phyloP scores from a whole-genome alignment of 192 early-diverging fungal genomes.

The Backusella tuberculispora region DNA sequence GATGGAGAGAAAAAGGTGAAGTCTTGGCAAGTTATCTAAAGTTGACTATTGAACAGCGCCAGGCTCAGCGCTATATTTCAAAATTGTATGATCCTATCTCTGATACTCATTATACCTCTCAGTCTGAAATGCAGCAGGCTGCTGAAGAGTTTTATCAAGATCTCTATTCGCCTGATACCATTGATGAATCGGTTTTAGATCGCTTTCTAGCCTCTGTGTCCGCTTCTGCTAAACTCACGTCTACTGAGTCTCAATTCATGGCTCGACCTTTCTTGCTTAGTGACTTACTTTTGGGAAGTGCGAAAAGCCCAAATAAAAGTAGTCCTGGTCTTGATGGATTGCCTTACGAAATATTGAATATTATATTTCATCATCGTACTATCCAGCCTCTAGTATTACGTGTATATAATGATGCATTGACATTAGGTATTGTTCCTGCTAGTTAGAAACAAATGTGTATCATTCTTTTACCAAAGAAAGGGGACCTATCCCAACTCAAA shows the following conservation, averaged over 20 bases:
- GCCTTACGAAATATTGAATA: conserved; percentile 13
- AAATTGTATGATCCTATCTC: too few relatives aligned
- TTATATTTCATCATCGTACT: background rate
- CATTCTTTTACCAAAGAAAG: conserved; percentile 37
- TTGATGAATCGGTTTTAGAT: background rate
- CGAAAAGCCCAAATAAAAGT: background rate
- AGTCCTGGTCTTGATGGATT: conserved; percentile 28
- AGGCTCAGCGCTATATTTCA: background rate
- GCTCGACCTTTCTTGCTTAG: background rate
- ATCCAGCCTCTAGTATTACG: background rate
- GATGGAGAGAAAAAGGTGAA: conserved; percentile 24
- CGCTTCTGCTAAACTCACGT: background rate
- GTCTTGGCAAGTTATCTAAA: conserved; percentile 14
- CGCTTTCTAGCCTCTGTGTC: background rate
- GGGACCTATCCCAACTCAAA: conserved; percentile 18
- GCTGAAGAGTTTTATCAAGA: background rate
- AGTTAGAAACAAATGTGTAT: conserved; percentile 21
- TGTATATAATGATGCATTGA: conserved; percentile 8
- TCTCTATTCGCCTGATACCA: conserved; percentile 21
- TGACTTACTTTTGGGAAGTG: background rate
- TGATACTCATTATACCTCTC: too few relatives aligned
- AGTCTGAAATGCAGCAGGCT: conserved; percentile 9
- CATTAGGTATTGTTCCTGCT: conserved; percentile 3
- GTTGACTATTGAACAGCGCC: background rate
- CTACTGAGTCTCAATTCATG: background rate